Evolutionary conservation across 768 basidiomycete species (phyloP).

Genomic region (Mycena latifolia): DNA sequence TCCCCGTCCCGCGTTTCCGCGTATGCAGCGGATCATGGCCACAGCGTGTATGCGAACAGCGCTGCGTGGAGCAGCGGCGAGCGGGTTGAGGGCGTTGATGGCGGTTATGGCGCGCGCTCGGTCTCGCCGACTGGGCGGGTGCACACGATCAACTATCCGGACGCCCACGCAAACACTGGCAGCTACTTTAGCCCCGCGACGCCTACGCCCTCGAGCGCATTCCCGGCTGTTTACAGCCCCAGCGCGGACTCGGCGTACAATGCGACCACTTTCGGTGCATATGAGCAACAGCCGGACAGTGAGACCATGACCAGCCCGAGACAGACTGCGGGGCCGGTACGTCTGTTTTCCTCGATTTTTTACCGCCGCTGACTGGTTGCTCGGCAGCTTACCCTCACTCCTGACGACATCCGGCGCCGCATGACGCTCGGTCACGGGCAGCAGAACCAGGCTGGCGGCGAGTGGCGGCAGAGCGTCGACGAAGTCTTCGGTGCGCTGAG

Average conservation of each 20-base stretch:
- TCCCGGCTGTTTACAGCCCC: too few relatives aligned
- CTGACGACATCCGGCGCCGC: constrained; percentile 72
- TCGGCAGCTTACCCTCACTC: constrained; percentile 60
- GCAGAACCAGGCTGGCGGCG: constrained; percentile 1
- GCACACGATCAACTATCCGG: background rate
- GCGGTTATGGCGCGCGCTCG: background rate
- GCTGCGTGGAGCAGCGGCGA: constrained; percentile 28
- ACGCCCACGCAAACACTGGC: background rate
- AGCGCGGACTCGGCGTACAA: background rate
- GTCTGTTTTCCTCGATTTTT: background rate
- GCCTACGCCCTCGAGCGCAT: background rate
- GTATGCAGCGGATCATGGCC: constrained; percentile 5
- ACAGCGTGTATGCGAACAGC: constrained; percentile 29
- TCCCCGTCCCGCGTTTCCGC: constrained; percentile 32
- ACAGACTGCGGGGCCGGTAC: constrained; percentile 10
- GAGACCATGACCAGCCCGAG: background rate
- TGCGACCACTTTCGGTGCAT: background rate
- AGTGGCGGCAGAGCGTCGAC: constrained; percentile 51
- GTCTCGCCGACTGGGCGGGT: background rate
- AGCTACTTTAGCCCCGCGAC: constrained; percentile 2
- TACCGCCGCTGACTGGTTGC: constrained; percentile 33
- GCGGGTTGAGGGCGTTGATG: background rate
- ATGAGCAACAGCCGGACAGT: background rate
- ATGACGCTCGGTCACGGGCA: constrained; percentile 42
- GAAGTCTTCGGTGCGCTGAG: constrained; percentile 78